These are phyloP conservation scores for Sarcodon sp. DNA, from an alignment of 768 basidiomycete species.

Conservation along the genomic window DNA sequence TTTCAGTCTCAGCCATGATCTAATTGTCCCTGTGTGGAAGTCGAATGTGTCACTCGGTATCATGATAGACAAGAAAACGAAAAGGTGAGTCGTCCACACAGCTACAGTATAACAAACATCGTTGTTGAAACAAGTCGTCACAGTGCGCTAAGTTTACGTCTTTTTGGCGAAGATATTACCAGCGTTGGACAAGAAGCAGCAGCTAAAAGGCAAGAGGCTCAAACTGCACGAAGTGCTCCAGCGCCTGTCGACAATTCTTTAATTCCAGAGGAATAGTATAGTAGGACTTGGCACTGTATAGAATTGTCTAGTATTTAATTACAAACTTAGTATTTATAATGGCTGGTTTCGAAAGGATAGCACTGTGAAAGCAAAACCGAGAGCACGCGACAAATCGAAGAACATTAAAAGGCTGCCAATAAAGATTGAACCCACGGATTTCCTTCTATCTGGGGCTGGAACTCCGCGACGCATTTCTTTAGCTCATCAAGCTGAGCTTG, in stretches of 20 bases:
- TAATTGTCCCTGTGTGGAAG: constrained; percentile 94
- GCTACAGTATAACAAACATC: not conserved
- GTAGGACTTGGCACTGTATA: too few relatives aligned
- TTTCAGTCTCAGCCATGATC: constrained; percentile 56
- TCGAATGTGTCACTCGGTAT: constrained; percentile 76
- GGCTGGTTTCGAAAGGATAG: too few relatives aligned
- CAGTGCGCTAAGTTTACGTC: constrained; percentile 78
- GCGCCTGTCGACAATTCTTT: not conserved
- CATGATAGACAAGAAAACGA: constrained; percentile 96
- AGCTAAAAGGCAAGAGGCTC: constrained; percentile 12
- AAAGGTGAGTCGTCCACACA: constrained; percentile 36
- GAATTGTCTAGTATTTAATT: too few relatives aligned
- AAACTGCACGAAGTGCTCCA: not conserved
- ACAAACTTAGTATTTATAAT: too few relatives aligned
- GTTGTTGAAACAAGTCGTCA: not conserved
- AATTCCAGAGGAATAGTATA: not conserved
- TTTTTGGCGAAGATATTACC: constrained; percentile 76
- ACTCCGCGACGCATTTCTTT: constrained; percentile 48
- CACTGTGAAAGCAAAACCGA: too few relatives aligned
- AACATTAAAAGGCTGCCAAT: constrained; percentile 14
- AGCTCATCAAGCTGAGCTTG: constrained; percentile 32
- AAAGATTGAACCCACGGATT: constrained; percentile 71
- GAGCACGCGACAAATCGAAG: not conserved
- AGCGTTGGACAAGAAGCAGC: constrained; percentile 26
- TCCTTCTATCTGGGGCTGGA: constrained; percentile 54